phyloP scores from a whole-genome alignment of 2,329 filamentous ascomycete species.

The Fonsecaea pugnacius region DNA sequence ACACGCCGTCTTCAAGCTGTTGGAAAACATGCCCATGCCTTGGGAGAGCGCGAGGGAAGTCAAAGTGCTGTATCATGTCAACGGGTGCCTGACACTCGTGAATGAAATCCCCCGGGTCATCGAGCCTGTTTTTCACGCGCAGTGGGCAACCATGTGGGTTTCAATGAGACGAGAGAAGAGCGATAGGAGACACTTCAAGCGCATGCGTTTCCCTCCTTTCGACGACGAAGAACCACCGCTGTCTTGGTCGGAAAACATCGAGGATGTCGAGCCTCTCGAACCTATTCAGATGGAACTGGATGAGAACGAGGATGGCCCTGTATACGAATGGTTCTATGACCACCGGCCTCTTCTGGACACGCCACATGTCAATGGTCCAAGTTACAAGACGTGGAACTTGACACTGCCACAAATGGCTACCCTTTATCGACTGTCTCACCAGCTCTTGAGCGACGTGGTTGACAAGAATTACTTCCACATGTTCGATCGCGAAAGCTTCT shows the following conservation, averaged over 20 bases:
- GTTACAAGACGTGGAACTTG: conserved; percentile 96
- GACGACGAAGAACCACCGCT: conserved; percentile 97
- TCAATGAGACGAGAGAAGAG: conserved; percentile 98
- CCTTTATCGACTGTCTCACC: conserved; percentile 86
- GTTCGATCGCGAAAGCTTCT: conserved; percentile 91
- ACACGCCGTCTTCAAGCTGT: conserved; percentile 91
- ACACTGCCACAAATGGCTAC: conserved; percentile 94
- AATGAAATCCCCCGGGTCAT: conserved; percentile 97
- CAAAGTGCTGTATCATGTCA: conserved; percentile 97
- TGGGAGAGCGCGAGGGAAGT: conserved; percentile 97
- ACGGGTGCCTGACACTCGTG: conserved; percentile 93
- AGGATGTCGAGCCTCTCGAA: conserved; percentile 95
- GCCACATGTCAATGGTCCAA: conserved; percentile 90
- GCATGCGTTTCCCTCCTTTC: conserved; percentile 98
- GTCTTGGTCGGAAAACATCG: conserved; percentile 98
- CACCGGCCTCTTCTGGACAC: conserved; percentile 89
- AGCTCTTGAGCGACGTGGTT: conserved; percentile 85
- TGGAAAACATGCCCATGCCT: conserved; percentile 99
- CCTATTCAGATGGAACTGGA: conserved; percentile 99
- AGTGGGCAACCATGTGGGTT: conserved; percentile 99
- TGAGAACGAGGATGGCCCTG: conserved; percentile 85
- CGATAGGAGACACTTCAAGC: conserved; percentile 92
- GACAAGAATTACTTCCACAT: conserved; percentile 98
- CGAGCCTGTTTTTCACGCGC: conserved; percentile 95
- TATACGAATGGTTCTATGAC: conserved; percentile 98